Conservation (phyloP, 1,284 basidiomycete genomes). For the Golubevia pallescens region DNA sequence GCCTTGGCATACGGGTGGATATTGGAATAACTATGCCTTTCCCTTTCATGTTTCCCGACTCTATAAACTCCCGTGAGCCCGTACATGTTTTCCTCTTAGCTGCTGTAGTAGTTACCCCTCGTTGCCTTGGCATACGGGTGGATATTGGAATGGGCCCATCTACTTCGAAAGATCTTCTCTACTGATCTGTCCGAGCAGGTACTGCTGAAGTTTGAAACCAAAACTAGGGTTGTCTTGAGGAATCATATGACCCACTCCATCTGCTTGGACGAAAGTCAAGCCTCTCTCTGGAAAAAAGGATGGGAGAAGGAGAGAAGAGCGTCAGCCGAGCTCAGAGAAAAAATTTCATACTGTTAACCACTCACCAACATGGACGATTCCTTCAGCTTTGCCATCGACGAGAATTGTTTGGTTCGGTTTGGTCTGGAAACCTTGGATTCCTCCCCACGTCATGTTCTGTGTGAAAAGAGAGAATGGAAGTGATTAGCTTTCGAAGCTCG, state of each 20-base stretch:
- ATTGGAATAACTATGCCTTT: too few relatives aligned
- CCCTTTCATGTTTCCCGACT: too few relatives aligned
- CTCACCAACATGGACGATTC: conserved; percentile 26
- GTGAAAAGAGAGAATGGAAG: too few relatives aligned
- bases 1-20: too few relatives aligned
- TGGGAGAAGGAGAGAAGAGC: background rate
- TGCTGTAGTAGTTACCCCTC: too few relatives aligned
- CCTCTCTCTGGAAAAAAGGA: conserved; percentile 7
- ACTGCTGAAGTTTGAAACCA: conserved; percentile 42
- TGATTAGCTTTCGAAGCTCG: too few relatives aligned
- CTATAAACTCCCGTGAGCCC: too few relatives aligned
- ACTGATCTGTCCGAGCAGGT: conserved; percentile 41
- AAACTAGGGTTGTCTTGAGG: conserved; percentile 47
- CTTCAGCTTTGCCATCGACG: conserved; percentile 22
- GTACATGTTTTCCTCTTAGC: too few relatives aligned
- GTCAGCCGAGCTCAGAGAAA: conserved; percentile 6
- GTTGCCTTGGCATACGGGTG: too few relatives aligned
- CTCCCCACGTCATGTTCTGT: conserved; percentile 58
- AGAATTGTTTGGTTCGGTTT: conserved; percentile 18
- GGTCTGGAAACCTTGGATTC: conserved; percentile 42
- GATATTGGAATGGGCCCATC: too few relatives aligned
- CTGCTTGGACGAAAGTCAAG: conserved; percentile 6
- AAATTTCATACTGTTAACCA: conserved; percentile 15
- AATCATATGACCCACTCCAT: conserved; percentile 38
- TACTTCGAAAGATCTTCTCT: background rate